phyloP scores from a whole-genome alignment of 2,329 filamentous ascomycete species.

The Cladophialophora psammophila region DNA sequence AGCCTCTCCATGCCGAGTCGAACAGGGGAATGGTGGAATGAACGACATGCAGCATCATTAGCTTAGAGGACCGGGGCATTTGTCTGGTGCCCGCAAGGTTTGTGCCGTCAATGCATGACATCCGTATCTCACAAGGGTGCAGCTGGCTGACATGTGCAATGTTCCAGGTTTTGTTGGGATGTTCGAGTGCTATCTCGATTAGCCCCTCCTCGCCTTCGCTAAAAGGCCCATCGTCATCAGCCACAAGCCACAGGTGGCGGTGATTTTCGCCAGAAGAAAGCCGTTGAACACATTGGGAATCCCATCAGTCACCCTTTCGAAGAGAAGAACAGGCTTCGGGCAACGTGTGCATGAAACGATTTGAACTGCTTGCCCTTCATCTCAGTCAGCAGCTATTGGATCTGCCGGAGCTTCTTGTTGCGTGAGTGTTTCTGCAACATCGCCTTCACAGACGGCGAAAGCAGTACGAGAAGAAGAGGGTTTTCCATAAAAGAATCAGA shows the following conservation, averaged over 20 bases:
- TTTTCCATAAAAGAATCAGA: not conserved
- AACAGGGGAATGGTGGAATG: constrained; percentile 2
- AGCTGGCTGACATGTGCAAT: constrained; percentile 10
- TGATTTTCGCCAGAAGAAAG: not conserved
- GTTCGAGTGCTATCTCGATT: not conserved
- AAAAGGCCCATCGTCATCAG: not conserved
- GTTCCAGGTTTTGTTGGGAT: constrained; percentile 13
- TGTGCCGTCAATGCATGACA: constrained; percentile 7
- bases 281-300: not conserved
- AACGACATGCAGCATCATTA: constrained; percentile 12
- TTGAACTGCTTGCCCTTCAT: not conserved
- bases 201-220: not conserved
- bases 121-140: constrained; percentile 1
- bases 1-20: constrained; percentile 13
- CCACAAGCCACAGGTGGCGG: not conserved
- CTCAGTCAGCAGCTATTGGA: not conserved
- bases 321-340: not conserved
- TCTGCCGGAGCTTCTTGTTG: not conserved
- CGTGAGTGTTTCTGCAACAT: not conserved
- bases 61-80: constrained; percentile 2
- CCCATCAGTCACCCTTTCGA: not conserved
- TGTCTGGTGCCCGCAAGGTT: constrained; percentile 25
- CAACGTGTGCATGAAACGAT: not conserved
- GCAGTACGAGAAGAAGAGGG: not conserved
- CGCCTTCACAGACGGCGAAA: not conserved